Evolutionary conservation across 164 flowering plant genomes (phyloP), one percentile per base, ranked within the genome.

Genomic region (Vitis rupestris): DNA sequence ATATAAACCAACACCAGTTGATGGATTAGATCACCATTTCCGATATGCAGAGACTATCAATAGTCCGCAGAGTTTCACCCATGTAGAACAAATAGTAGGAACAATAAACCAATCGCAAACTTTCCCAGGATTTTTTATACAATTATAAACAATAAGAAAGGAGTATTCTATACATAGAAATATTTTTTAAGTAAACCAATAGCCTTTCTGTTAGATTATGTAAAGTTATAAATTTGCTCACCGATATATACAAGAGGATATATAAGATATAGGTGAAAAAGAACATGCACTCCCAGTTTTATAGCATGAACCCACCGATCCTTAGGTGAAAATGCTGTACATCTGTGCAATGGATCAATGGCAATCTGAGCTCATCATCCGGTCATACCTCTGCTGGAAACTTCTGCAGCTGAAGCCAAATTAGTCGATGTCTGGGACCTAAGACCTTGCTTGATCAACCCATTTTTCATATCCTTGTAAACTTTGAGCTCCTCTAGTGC

Each of bases 401-500:
- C 47, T 60, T 57, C 61, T 55, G 62, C 61, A 50, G 50, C 62
- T 48, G 59, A 29, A 29, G 62, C 54, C 56, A 19, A 29, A 57
- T 70, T 51, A 16, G 62, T 64, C 50, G 53, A 70, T 15, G 76
- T 19, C 56, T 70, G 64, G 29, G 84, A 74, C 53, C 52, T 73
- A 13, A 52, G 61, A 56, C 82, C 81, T 77, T 83, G 85, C 27
- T 61, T 75, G 14, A 90, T 84, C 79, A 93, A 60, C 75, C 56
- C 11, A 47, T 84, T 82, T 79, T 86, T 92, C 82, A 90, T 78
- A 49, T 82, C 85, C 70, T 73, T 76, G 75, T 85, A 90, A 50
- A 75, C 74, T 47, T 75, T 85, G 64, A 94, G 90, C 80, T 94
- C 97, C 37, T 90, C 90, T 53, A 92, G 76, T 57, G 98, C 97